A percentile compares a stretch with the other conserved stretches of the same genome.
Evolutionary conservation across 176 grass and related monocot species (phyloP).

Genomic region (Oryza coarctata): DNA sequence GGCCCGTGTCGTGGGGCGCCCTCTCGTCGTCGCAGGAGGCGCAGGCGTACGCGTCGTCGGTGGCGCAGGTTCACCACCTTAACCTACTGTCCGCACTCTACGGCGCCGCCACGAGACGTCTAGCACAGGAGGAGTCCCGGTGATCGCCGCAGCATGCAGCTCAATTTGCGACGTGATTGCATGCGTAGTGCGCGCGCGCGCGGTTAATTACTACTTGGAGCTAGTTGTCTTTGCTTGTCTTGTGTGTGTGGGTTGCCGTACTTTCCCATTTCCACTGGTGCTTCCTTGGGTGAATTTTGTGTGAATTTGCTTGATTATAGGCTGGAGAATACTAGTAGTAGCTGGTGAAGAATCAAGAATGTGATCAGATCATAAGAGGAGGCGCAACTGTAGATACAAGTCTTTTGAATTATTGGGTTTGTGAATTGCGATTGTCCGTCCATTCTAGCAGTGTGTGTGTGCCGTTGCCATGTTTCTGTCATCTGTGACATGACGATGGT

Average conservation of each 20-base stretch:
- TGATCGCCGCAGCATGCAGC: slow-evolving; percentile 28
- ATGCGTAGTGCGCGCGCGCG: not conserved
- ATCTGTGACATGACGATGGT: slow-evolving; percentile 2
- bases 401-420: not conserved
- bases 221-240: not conserved
- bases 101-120: slow-evolving; percentile 24
- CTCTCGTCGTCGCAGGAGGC: slow-evolving; percentile 44
- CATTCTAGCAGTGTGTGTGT: not conserved
- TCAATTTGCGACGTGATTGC: not conserved
- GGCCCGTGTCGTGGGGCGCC: slow-evolving; percentile 37
- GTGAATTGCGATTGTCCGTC: not conserved
- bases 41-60: slow-evolving; percentile 60
- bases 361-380: not conserved
- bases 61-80: slow-evolving; percentile 55
- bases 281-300: slow-evolving; percentile 15
- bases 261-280: not conserved
- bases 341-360: not conserved
- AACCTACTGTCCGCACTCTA: slow-evolving; percentile 63
- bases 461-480: not conserved
- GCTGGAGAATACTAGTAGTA: not conserved
- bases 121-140: slow-evolving; percentile 42
- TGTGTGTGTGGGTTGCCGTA: slow-evolving; percentile 17
- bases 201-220: slow-evolving; percentile 1
- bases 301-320: slow-evolving; percentile 30
- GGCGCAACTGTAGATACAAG: slow-evolving; percentile 38